Conservation (phyloP, 306 rosid species). For the Abrus precatorius region DNA sequence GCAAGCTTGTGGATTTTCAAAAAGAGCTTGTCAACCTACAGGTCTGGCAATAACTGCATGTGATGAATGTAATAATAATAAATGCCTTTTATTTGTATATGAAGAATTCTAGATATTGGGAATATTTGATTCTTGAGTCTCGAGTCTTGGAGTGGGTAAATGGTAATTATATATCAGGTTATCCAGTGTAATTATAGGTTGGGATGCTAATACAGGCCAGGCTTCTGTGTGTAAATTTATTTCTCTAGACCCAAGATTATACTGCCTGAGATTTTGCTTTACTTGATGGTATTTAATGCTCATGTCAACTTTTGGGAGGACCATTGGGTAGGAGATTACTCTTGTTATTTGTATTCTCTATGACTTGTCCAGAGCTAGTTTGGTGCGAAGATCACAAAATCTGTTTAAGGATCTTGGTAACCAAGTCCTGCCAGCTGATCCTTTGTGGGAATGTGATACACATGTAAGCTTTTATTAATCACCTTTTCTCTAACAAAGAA, state of each 20-base stretch:
- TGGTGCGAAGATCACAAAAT: too few species aligned
- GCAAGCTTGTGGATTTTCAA: slow-evolving; percentile 77
- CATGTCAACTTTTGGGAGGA: neutral
- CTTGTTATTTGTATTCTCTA: neutral
- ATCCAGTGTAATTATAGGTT: neutral
- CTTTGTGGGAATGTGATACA: too few species aligned
- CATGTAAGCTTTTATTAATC: too few species aligned
- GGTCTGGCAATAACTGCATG: slow-evolving; percentile 58
- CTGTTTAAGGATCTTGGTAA: too few species aligned
- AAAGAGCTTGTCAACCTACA: slow-evolving; percentile 73
- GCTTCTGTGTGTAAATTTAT: neutral
- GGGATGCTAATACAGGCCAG: neutral
- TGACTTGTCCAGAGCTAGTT: neutral
- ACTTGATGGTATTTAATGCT: neutral
- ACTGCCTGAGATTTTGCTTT: neutral
- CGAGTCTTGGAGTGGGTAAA: neutral
- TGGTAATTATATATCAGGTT: neutral
- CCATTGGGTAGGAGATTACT: neutral
- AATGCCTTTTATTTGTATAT: neutral
- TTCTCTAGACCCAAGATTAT: neutral
- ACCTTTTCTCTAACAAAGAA: too few species aligned
- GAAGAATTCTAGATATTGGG: slow-evolving; percentile 24
- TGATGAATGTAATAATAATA: slow-evolving; percentile 6
- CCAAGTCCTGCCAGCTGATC: too few species aligned
- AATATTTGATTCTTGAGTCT: neutral